Base-by-base conservation (phyloP, 2,329 filamentous ascomycete species). In the Lithohypha guttulata region DNA sequence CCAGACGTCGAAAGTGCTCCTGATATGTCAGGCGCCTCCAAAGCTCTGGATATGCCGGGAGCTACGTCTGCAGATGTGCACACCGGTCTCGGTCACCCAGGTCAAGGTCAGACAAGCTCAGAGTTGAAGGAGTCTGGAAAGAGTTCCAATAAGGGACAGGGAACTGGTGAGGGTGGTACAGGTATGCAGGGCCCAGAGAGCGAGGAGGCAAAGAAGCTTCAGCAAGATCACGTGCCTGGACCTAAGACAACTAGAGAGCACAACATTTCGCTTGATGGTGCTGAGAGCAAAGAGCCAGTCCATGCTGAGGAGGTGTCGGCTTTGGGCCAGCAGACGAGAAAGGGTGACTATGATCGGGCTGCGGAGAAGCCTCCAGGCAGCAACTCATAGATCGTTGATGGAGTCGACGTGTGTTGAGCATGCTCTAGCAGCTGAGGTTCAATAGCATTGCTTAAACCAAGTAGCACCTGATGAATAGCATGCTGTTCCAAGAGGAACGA, bases 61-160 rank as follows among this genome's bases (percentile, higher is more conserved):
- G 64, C 70, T 3, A 72, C 69, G 2, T 74, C 70, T 0, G 58
- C 52, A 9, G 65, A 72, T 35, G 69, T 77, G 6, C 59, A 76
- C 57, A 63, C 57, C 1, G 70, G 72, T 0, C 51, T 73, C 1
- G 71, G 71, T 2, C 63, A 73, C 39, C 72, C 71, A 2, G 56
- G 61, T 7, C 56, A 59, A 33, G 71, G 68, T 15, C 61, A 73
- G 57, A 66, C 64, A 13, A 64, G 57, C 39, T 52, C 47, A 2
- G 71, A 75, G 54, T 42, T 68, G 7, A 55, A 49, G 6, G 66
- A 72, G 41, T 66, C 5, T 68, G 65, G 51, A 60, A 64, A 40
- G 50, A 61, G 7, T 51, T 59, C 2, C 47, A 55, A 1, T 66
- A 69, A 2, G 48, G 11, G 67, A 4, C 62, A 66, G 35, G 67